These are phyloP conservation scores for Schoenoplectus tabernaemontani DNA, from an alignment of 202 grass and related monocot genomes.

Conservation along the genomic window DNA sequence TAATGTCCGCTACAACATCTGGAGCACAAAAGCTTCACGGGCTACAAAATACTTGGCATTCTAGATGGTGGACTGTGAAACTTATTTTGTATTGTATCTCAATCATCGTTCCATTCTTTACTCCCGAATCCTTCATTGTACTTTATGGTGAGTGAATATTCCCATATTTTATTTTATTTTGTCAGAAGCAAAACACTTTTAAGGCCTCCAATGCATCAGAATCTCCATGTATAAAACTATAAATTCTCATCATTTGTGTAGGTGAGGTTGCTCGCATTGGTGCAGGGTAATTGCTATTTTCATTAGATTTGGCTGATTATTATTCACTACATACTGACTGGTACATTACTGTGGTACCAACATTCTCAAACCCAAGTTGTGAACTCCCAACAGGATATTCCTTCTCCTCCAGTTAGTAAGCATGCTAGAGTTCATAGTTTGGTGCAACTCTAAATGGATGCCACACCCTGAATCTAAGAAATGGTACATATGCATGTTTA, in stretches of 20 bases:
- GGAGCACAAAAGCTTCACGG: constrained; percentile 60
- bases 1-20: too few relatives aligned
- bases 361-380: background rate
- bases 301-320: background rate
- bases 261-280: constrained; percentile 87
- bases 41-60: constrained; percentile 75
- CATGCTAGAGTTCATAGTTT: constrained; percentile 74
- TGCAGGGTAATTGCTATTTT: constrained; percentile 63
- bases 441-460: constrained; percentile 82
- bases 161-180: background rate
- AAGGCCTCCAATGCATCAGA: background rate
- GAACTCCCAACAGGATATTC: constrained; percentile 53
- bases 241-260: constrained; percentile 28
- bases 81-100: constrained; percentile 43
- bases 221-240: background rate
- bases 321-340: background rate
- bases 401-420: constrained; percentile 72
- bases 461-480: constrained; percentile 45
- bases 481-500: constrained; percentile 30
- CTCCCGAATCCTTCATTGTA: constrained; percentile 61
- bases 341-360: background rate
- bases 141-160: constrained; percentile 55
- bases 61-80: constrained; percentile 71
- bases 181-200: background rate
- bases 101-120: constrained; percentile 50